Evolutionary conservation across 805 yeast genomes (phyloP).

Genomic region (Priceomyces melissophilus): DNA sequence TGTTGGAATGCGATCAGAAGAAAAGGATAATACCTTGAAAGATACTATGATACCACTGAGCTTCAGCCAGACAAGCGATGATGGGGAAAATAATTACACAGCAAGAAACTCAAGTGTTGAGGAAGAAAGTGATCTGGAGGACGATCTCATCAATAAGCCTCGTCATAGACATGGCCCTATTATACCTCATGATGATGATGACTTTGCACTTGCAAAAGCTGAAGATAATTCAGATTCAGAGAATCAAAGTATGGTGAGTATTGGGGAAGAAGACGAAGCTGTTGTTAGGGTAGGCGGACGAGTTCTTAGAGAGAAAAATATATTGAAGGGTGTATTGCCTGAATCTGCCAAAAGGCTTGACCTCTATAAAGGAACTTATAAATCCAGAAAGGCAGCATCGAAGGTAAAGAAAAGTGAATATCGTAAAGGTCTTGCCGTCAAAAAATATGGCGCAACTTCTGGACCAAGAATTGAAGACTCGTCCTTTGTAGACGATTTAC

Average conservation of each 20-base stretch:
- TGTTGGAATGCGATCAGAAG: constrained; percentile 21
- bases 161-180: neutral
- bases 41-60: constrained; percentile 2
- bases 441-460: constrained; percentile 14
- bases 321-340: constrained; percentile 36
- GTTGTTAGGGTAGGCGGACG: constrained; percentile 25
- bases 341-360: constrained; percentile 36
- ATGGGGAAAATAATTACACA: constrained; percentile 1
- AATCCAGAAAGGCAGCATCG: constrained; percentile 1
- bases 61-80: constrained; percentile 2
- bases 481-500: constrained; percentile 20
- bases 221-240: neutral
- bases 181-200: constrained; percentile 8
- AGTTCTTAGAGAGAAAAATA: constrained; percentile 23
- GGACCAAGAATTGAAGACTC: constrained; percentile 3
- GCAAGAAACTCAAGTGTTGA: neutral
- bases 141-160: neutral
- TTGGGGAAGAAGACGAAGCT: constrained; percentile 4
- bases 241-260: neutral
- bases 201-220: constrained; percentile 1
- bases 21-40: neutral
- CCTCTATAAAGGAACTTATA: constrained; percentile 17
- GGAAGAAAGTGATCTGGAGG: constrained; percentile 8
- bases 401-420: constrained; percentile 11
- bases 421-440: constrained; percentile 37